A percentile compares a stretch with the other conserved stretches of the same genome.
Evolutionary conservation across 331 rosid species (phyloP).

Genomic region (Stylosanthes scabra): DNA sequence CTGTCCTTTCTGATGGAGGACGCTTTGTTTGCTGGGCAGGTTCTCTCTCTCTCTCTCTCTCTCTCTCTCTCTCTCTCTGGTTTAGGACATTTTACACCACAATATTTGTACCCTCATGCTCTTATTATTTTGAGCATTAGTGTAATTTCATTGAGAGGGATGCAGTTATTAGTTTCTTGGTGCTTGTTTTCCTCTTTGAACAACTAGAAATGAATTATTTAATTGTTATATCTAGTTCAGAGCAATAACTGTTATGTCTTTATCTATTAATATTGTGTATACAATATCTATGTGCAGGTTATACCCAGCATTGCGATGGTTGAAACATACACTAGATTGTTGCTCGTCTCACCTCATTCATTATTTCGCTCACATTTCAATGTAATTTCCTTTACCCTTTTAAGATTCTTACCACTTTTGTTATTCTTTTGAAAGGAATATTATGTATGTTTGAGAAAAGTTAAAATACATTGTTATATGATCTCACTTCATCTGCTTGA

Average conservation of each 20-base stretch:
- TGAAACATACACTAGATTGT: slow-evolving; percentile 88
- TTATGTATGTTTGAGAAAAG: slow-evolving; percentile 4
- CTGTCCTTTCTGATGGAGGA: slow-evolving; percentile 96
- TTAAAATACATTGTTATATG: slow-evolving; percentile 8
- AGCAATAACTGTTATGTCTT: slow-evolving; percentile 27
- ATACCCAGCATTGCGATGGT: slow-evolving; percentile 97
- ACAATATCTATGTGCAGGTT: slow-evolving; percentile 60
- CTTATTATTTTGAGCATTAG: slow-evolving; percentile 1
- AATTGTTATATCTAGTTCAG: slow-evolving; percentile 14
- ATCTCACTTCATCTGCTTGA: slow-evolving; percentile 32
- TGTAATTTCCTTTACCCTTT: slow-evolving; percentile 56
- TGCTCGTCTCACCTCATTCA: slow-evolving; percentile 89
- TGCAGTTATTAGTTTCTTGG: slow-evolving; percentile 12
- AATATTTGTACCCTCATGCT: slow-evolving; percentile 4
- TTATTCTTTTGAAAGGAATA: slow-evolving; percentile 3
- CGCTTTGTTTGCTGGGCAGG: slow-evolving; percentile 86
- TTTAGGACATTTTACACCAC: slow-evolving; percentile 19
- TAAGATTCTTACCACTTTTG: neutral
- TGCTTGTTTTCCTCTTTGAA: slow-evolving; percentile 32
- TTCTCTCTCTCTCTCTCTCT: slow-evolving; percentile 33
- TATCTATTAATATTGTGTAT: neutral
- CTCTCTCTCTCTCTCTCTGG: neutral
- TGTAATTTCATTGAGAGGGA: slow-evolving; percentile 20
- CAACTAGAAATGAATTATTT: slow-evolving; percentile 21
- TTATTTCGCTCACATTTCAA: slow-evolving; percentile 92